Evolutionary conservation across 2,329 filamentous ascomycete genomes (phyloP).

Genomic region (Coniochaeta prunicola): DNA sequence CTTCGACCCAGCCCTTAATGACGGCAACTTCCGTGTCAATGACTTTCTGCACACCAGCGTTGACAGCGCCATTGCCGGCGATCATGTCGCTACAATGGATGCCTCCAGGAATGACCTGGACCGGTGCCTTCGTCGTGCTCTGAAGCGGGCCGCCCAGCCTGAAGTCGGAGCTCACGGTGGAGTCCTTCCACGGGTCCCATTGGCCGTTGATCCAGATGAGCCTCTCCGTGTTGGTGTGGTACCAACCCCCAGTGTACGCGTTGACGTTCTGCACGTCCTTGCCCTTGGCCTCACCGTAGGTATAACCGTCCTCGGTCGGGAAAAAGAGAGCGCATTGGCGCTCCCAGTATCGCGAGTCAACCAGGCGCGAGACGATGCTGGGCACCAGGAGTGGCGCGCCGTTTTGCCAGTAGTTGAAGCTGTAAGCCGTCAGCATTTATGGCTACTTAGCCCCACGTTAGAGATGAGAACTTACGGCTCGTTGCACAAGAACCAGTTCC

Average conservation of each 20-base stretch:
- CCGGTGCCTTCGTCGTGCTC: slow-evolving; percentile 22
- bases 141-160: slow-evolving; percentile 29
- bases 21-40: slow-evolving; percentile 42
- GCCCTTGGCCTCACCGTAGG: slow-evolving; percentile 24
- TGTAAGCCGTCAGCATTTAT: slow-evolving; percentile 9
- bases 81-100: slow-evolving; percentile 33
- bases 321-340: slow-evolving; percentile 37
- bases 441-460: not conserved
- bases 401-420: slow-evolving; percentile 32
- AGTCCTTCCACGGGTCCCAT: slow-evolving; percentile 32
- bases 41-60: slow-evolving; percentile 40
- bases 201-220: slow-evolving; percentile 32
- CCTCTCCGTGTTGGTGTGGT: slow-evolving; percentile 28
- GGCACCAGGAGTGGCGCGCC: slow-evolving; percentile 34
- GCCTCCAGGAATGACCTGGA: slow-evolving; percentile 26
- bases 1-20: slow-evolving; percentile 46
- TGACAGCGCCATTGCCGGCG: slow-evolving; percentile 38
- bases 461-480: slow-evolving; percentile 20
- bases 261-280: slow-evolving; percentile 25
- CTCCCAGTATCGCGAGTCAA: slow-evolving; percentile 29
- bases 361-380: slow-evolving; percentile 31
- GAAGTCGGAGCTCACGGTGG: slow-evolving; percentile 26
- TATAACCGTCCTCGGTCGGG: slow-evolving; percentile 23
- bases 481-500: slow-evolving; percentile 51
- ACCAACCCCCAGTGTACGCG: slow-evolving; percentile 32